phyloP scores from a whole-genome alignment of 2,329 filamentous ascomycete species.

The Lasiodiplodia sp. region DNA sequence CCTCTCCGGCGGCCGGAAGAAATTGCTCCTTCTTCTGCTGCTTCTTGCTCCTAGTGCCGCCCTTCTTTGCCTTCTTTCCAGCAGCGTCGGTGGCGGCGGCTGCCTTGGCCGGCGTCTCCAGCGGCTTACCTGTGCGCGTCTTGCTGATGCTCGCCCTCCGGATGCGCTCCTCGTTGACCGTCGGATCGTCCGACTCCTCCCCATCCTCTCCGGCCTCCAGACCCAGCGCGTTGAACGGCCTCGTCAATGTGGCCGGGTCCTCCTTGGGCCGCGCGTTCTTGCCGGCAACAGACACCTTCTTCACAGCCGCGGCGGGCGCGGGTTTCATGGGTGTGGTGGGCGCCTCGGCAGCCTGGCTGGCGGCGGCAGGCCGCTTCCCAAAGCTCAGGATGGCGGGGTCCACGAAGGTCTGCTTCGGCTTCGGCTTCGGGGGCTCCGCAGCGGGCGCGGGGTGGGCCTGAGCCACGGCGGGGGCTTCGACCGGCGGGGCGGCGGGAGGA shows the following conservation, averaged over 20 bases:
- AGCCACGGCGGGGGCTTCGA: conserved; percentile 34
- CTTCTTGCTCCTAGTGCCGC: conserved; percentile 55
- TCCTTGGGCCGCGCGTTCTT: conserved; percentile 39
- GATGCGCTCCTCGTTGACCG: conserved; percentile 36
- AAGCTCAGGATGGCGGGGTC: conserved; percentile 85
- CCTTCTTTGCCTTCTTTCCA: conserved; percentile 54
- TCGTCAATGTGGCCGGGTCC: conserved; percentile 48
- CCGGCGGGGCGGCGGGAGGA: conserved; percentile 32
- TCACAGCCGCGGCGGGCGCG: conserved; percentile 40
- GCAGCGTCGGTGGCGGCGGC: conserved; percentile 47
- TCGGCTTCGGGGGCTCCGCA: conserved; percentile 37
- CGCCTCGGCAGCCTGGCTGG: conserved; percentile 37
- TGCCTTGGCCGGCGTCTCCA: conserved; percentile 41
- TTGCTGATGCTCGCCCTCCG: conserved; percentile 49
- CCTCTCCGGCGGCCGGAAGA: conserved; percentile 41
- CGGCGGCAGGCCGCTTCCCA: conserved; percentile 43
- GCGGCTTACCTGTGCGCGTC: conserved; percentile 50
- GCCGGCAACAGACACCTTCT: conserved; percentile 37
- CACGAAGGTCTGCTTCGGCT: conserved; percentile 62
- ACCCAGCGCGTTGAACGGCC: conserved; percentile 49
- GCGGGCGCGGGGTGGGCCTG: conserved; percentile 11
- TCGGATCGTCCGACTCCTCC: conserved; percentile 45
- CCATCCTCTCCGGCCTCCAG: conserved; percentile 46
- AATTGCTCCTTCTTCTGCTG: conserved; percentile 45
- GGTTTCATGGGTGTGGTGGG: conserved; percentile 55